Base-by-base conservation (phyloP, 1,139 yeast genomes). In the Scheffersomyces cryptocercus region DNA sequence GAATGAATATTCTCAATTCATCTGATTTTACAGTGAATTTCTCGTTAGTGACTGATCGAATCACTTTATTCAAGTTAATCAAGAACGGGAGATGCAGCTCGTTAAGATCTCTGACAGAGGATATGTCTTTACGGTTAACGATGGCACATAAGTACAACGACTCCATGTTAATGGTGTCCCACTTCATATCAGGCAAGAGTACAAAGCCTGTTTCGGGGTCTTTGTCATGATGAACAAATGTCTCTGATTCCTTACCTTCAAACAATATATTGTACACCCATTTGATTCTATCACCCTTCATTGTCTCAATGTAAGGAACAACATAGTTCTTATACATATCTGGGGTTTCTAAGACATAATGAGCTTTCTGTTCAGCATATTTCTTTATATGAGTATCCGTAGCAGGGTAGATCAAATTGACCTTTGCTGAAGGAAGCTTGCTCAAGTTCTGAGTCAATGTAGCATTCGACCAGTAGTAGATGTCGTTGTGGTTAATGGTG, bases 221-320 rank as follows among this genome's bases (percentile, higher is more conserved):
- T 14, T 77, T 69, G 49, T 86, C 84, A 41, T 85, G 81, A 50
- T 73, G 71, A 3, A 88, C 73, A 28, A 93, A 82, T 15, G 90
- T 68, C 37, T 91, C 98, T 1, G 88, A 77, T 63, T 95, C 99
- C 32, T 86, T 88, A 1, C 95, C 96, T 44, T 88, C 78, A 56
- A 77, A 80, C 37, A 93, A 66, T 40, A 95, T 93, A 56, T 91
- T 91, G 54, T 82, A 75, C 3, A 93, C 98, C 99, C 99, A 93
- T 57, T 88, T 79, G 42, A 91, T 73, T 38, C 96, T 67, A 46
- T 80, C 84, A 3, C 96, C 95, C 44, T 77, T 77, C 87, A 86
- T 86, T 2, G 85, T 73, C 11, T 79, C 76, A 38, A 93, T 86
- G 61, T 86, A 93, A 0, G 97, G 97, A 34, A 72, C 68, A 2